These are phyloP conservation scores for Didymosphaeria variabile DNA, from an alignment of 2,329 filamentous ascomycete genomes.

Conservation along the genomic window DNA sequence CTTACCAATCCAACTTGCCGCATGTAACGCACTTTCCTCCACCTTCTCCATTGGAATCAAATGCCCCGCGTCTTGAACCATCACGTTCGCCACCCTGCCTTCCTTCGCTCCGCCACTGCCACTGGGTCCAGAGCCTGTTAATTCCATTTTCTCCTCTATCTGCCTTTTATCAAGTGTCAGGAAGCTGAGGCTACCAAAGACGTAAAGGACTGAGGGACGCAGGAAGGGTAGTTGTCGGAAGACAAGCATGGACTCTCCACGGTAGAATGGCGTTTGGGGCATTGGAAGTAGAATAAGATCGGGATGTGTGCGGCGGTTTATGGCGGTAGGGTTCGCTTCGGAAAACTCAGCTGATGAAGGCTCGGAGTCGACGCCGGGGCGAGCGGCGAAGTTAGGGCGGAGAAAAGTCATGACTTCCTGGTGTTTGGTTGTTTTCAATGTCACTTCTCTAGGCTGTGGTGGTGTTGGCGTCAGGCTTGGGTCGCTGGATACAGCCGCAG, in stretches of 20 bases:
- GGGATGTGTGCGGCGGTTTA: slow-evolving; percentile 54
- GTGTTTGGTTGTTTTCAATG: slow-evolving; percentile 82
- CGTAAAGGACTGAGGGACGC: slow-evolving; percentile 72
- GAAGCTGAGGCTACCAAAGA: slow-evolving; percentile 70
- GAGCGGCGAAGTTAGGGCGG: slow-evolving; percentile 65
- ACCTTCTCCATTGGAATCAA: slow-evolving; percentile 85
- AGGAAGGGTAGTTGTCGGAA: slow-evolving; percentile 67
- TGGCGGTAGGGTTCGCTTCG: slow-evolving; percentile 32
- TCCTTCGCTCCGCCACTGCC: slow-evolving; percentile 72
- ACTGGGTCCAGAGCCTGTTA: slow-evolving; percentile 72
- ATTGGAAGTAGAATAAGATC: slow-evolving; percentile 49
- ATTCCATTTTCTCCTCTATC: slow-evolving; percentile 66
- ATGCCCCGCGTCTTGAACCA: slow-evolving; percentile 75
- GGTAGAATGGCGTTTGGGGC: slow-evolving; percentile 68
- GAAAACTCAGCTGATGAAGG: slow-evolving; percentile 41
- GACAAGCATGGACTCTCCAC: slow-evolving; percentile 68
- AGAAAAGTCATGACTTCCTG: slow-evolving; percentile 86
- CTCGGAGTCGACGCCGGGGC: slow-evolving; percentile 55
- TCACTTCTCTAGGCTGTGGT: slow-evolving; percentile 62
- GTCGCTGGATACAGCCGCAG: slow-evolving; percentile 28
- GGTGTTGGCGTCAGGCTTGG: slow-evolving; percentile 31
- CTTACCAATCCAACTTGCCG: slow-evolving; percentile 50
- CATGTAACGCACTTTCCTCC: slow-evolving; percentile 67
- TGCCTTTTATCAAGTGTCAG: slow-evolving; percentile 61
- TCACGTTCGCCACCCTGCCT: slow-evolving; percentile 72